Percentiles rank a stretch among this genome's conserved stretches.
phyloP scores from a whole-genome alignment of 2,329 filamentous ascomycete genomes.

The Cercospora zeae-maydis region DNA sequence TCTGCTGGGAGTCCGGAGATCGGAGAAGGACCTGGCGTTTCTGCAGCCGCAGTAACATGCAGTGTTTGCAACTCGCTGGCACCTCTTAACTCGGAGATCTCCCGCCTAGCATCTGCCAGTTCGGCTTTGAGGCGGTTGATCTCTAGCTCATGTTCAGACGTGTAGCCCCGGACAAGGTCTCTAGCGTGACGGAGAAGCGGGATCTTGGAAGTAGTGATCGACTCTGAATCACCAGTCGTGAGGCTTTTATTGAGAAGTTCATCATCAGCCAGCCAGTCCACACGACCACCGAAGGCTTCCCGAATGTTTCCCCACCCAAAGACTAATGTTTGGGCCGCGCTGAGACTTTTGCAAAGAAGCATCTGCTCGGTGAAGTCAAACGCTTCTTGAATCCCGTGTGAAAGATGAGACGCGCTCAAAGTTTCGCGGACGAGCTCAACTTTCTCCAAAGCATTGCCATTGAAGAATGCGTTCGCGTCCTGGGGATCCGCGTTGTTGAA shows the following conservation, averaged over 20 bases:
- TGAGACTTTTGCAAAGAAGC: not conserved
- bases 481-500: not conserved
- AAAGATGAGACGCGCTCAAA: not conserved
- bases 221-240: not conserved
- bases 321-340: not conserved
- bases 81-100: not conserved
- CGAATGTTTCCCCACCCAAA: not conserved
- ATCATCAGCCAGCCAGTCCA: not conserved
- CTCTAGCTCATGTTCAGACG: not conserved
- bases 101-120: not conserved
- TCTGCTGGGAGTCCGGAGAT: not conserved
- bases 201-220: not conserved
- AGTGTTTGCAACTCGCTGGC: not conserved
- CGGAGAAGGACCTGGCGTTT: not conserved
- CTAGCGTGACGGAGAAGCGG: not conserved
- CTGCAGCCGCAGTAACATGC: not conserved
- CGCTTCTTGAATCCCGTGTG: not conserved
- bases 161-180: not conserved
- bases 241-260: too few relatives aligned
- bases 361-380: not conserved
- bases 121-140: not conserved
- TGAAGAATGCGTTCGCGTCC: not conserved
- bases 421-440: not conserved
- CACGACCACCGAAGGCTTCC: not conserved
- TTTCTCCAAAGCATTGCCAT: not conserved